phyloP scores from a whole-genome alignment of 192 early-diverging fungal species.

The Linnemannia hyalina region DNA sequence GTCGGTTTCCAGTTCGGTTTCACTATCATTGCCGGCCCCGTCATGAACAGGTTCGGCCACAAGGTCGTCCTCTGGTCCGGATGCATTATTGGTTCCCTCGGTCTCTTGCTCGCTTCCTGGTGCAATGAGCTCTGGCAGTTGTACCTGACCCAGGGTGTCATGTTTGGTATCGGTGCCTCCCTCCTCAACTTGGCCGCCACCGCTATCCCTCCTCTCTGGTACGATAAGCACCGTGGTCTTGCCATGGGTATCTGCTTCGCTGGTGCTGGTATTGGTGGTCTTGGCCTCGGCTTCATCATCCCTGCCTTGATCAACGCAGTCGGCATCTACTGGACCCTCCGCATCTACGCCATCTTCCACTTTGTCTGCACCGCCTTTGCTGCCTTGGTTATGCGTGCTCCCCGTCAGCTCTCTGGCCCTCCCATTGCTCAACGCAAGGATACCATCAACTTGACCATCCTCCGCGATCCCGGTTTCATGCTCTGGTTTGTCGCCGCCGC shows the following conservation, averaged over 20 bases:
- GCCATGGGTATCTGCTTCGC: constrained; percentile 52
- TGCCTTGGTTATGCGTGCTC: constrained; percentile 40
- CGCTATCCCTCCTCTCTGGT: constrained; percentile 53
- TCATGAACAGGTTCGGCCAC: constrained; percentile 42
- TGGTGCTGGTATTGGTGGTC: constrained; percentile 57
- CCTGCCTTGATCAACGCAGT: constrained; percentile 37
- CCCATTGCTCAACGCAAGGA: constrained; percentile 24
- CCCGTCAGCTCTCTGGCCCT: constrained; percentile 34
- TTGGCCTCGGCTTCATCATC: constrained; percentile 29
- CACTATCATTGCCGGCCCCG: constrained; percentile 31
- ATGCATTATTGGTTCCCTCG: constrained; percentile 36
- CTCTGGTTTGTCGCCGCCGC: constrained; percentile 28
- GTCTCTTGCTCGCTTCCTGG: constrained; percentile 42
- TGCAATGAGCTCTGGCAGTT: constrained; percentile 41
- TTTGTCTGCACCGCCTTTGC: constrained; percentile 57
- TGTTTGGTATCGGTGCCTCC: constrained; percentile 57
- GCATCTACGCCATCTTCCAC: constrained; percentile 37
- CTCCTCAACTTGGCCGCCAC: constrained; percentile 57
- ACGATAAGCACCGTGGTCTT: constrained; percentile 50
- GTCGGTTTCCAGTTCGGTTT: constrained; percentile 51
- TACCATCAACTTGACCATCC: constrained; percentile 32
- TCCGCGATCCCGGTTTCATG: constrained; percentile 40
- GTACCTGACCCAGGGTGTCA: constrained; percentile 46
- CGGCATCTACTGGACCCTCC: constrained; percentile 38
- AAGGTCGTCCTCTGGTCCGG: constrained; percentile 46